Evolutionary conservation across 768 basidiomycete species (phyloP).

Genomic region (Rhodotorula babjevae): DNA sequence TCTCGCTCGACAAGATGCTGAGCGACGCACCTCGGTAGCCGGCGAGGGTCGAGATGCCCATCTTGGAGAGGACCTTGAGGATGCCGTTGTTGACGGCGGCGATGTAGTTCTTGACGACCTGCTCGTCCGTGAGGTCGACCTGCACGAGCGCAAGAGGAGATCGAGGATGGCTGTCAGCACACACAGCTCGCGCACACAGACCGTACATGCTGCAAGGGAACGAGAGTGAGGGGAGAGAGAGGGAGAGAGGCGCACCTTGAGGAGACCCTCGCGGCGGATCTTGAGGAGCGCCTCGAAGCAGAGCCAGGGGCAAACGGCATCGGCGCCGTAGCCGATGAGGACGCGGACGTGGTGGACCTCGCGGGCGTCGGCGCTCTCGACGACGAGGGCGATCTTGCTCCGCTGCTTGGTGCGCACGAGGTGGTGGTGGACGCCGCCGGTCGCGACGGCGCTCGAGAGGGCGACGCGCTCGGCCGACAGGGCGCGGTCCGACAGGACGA

Average conservation of each 20-base stretch:
- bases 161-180: too few relatives aligned
- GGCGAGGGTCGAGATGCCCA: constrained; percentile 96
- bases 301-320: constrained; percentile 93
- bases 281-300: constrained; percentile 94
- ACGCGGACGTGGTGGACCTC: constrained; percentile 97
- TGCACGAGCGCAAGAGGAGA: too few relatives aligned
- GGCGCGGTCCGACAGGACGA: constrained; percentile 85
- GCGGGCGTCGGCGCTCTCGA: constrained; percentile 95
- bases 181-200: too few relatives aligned
- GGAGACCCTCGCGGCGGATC: constrained; percentile 45
- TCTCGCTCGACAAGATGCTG: background rate
- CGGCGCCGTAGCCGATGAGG: constrained; percentile 93
- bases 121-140: constrained; percentile 59
- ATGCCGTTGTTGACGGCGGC: constrained; percentile 88
- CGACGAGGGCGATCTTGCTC: constrained; percentile 84
- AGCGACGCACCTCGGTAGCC: constrained; percentile 66
- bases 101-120: constrained; percentile 78
- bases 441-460: constrained; percentile 82
- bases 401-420: constrained; percentile 87
- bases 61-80: constrained; percentile 98
- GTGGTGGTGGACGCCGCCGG: constrained; percentile 94
- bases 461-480: constrained; percentile 72
- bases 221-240: too few relatives aligned
- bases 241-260: constrained; percentile 57
- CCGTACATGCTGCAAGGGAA: too few relatives aligned